phyloP scores from a whole-genome alignment of 805 yeast genomes.

The Monosporozyma aquatica region DNA sequence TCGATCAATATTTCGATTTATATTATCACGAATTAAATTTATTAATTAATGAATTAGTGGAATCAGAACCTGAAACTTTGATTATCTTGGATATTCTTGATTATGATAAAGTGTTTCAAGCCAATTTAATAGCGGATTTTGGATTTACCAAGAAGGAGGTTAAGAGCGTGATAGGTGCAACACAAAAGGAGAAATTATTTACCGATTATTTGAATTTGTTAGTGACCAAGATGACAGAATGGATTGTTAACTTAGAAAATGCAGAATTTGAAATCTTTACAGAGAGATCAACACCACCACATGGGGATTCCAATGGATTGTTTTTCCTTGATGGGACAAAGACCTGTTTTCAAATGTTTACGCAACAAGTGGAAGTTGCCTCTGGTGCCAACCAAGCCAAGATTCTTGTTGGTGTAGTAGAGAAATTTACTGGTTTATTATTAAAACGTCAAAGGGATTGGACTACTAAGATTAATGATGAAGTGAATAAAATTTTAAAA shows the following conservation, averaged over 20 bases:
- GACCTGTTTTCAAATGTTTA: constrained; percentile 69
- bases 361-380: constrained; percentile 85
- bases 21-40: constrained; percentile 61
- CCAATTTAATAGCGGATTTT: constrained; percentile 42
- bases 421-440: constrained; percentile 55
- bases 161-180: constrained; percentile 57
- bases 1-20: constrained; percentile 48
- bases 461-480: constrained; percentile 45
- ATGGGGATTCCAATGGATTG: constrained; percentile 52
- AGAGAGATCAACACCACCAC: constrained; percentile 65
- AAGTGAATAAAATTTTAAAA: constrained; percentile 35
- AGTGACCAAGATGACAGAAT: constrained; percentile 67
- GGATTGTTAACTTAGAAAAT: constrained; percentile 64
- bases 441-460: constrained; percentile 55
- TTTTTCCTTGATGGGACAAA: constrained; percentile 69
- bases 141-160: constrained; percentile 38
- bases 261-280: constrained; percentile 60
- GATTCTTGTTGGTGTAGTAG: constrained; percentile 69
- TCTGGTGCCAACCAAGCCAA: constrained; percentile 76
- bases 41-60: constrained; percentile 54
- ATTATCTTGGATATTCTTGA: constrained; percentile 65
- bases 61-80: constrained; percentile 70
- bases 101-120: constrained; percentile 62
- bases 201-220: constrained; percentile 72
- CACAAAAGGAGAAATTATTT: constrained; percentile 60